Evolutionary conservation across 2,329 filamentous ascomycete species (phyloP), one percentile per base, ranked within the genome.

Genomic region (Neopestalotiopsis rosae): DNA sequence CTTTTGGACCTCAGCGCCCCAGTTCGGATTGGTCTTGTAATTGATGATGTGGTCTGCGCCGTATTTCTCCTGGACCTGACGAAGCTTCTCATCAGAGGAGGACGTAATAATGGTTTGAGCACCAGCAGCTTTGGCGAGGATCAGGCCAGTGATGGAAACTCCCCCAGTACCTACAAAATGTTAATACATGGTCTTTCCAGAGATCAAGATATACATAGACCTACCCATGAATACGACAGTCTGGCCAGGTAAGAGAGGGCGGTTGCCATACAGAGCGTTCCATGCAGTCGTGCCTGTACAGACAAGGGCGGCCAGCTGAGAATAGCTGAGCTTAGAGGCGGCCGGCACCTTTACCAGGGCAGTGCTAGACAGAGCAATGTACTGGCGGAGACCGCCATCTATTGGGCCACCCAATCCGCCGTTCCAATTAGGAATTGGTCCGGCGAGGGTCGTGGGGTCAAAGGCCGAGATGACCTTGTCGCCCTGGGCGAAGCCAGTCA

Each of bases 41-140:
- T 88, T 88, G 76, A 88, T 83, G 2, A 76, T 78, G 66, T 82
- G 74, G 63, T 84, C 81, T 1, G 82, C 84, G 10, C 85, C 84
- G 32, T 78, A 76, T 40, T 62, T 14, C 2, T 75, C 70, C 69
- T 79, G 78, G 7, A 78, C 79, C 3, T 75, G 63, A 6, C 77
- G 72, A 5, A 87, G 78, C 71, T 88, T 88, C 3, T 78, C 72
- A 70, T 87, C 83, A 4, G 82, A 84, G 0, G 86, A 86, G 0
- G 86, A 87, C 0, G 87, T 89, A 68, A 88, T 81, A 71, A 89
- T 85, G 10, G 84, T 80, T 89, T 45, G 81, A 49, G 62, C 62
- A 5, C 62, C 62, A 42, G 20, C 20, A 24, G 61, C 61, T 32
- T 34, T 38, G 32, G 61, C 61, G 38, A 61, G 28, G 13, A 32